phyloP scores from a whole-genome alignment of 352 stramenopile genomes.

The Globisporangium uncinulatum region DNA sequence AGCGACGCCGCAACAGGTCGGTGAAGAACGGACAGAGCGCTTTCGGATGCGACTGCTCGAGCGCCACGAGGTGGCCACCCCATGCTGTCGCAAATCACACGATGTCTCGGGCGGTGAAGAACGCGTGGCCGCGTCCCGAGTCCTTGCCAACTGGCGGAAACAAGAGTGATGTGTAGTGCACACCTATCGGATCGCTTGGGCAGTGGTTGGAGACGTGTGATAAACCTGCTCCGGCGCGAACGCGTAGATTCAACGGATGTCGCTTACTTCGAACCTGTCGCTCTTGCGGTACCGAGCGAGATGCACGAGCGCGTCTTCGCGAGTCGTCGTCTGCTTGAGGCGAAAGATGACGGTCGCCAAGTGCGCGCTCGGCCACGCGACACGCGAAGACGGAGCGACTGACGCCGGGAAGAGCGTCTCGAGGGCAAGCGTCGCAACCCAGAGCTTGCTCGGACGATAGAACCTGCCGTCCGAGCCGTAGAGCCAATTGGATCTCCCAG shows the following conservation, averaged over 20 bases:
- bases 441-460: slow-evolving; percentile 33
- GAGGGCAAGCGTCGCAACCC: slow-evolving; percentile 23
- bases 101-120: slow-evolving; percentile 22
- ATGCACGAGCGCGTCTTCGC: slow-evolving; percentile 32
- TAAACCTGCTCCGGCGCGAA: slow-evolving; percentile 36
- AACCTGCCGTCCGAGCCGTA: slow-evolving; percentile 32
- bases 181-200: slow-evolving; percentile 15
- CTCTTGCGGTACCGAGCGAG: slow-evolving; percentile 6
- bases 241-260: slow-evolving; percentile 26
- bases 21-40: slow-evolving; percentile 55
- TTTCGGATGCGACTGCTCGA: slow-evolving; percentile 54
- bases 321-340: slow-evolving; percentile 34
- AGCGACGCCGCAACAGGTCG: slow-evolving; percentile 52
- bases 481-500: slow-evolving; percentile 27
- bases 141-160: slow-evolving; percentile 12
- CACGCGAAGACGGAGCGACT: slow-evolving; percentile 42
- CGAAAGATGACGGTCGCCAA: slow-evolving; percentile 32
- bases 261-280: not conserved
- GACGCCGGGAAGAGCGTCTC: slow-evolving; percentile 31
- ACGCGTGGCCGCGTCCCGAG: slow-evolving; percentile 5
- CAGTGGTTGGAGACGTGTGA: not conserved
- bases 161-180: slow-evolving; percentile 25
- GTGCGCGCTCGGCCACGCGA: slow-evolving; percentile 28
- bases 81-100: slow-evolving; percentile 41
- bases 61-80: slow-evolving; percentile 21